A percentile compares a stretch with the other conserved stretches of the same genome.
Evolutionary conservation across 148 eudicot species (phyloP).

Genomic region (Chenopodium quinoa): DNA sequence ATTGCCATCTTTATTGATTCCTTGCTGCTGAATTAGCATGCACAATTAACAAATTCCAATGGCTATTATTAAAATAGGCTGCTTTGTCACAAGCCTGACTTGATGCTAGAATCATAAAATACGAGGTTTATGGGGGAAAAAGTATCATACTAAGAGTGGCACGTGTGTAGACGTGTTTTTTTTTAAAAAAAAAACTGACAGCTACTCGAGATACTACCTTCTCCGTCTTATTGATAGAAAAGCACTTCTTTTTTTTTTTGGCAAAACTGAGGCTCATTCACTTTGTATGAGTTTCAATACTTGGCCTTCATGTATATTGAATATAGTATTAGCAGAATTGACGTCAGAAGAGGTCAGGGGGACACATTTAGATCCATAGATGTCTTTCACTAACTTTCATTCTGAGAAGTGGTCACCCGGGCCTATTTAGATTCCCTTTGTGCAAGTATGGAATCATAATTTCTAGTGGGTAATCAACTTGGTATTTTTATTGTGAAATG

Average conservation of each 20-base stretch:
- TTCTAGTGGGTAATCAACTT: slow-evolving; percentile 8
- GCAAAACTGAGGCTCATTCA: slow-evolving; percentile 2
- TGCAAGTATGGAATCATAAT: not conserved
- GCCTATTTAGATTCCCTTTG: not conserved
- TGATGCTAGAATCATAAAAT: slow-evolving; percentile 16
- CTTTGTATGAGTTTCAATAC: not conserved
- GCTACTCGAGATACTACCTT: slow-evolving; percentile 1
- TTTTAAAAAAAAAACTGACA: not conserved
- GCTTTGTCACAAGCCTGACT: not conserved
- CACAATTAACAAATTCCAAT: slow-evolving; percentile 3
- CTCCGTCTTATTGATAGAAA: not conserved
- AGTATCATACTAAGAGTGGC: slow-evolving; percentile 3
- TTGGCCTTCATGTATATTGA: slow-evolving; percentile 12
- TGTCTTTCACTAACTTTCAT: not conserved
- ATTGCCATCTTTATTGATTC: not conserved
- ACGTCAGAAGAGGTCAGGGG: not conserved
- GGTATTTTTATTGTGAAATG: not conserved
- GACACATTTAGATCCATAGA: slow-evolving; percentile 16
- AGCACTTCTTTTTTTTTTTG: slow-evolving; percentile 5
- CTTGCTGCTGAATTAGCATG: slow-evolving; percentile 11
- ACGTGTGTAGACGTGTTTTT: slow-evolving; percentile 3
- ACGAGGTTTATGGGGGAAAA: slow-evolving; percentile 24
- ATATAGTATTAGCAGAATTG: not conserved
- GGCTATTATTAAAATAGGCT: slow-evolving; percentile 1
- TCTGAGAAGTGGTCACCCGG: slow-evolving; percentile 3